Conservation (phyloP, 768 basidiomycete species). For the Macrolepiota dolichaula region DNA sequence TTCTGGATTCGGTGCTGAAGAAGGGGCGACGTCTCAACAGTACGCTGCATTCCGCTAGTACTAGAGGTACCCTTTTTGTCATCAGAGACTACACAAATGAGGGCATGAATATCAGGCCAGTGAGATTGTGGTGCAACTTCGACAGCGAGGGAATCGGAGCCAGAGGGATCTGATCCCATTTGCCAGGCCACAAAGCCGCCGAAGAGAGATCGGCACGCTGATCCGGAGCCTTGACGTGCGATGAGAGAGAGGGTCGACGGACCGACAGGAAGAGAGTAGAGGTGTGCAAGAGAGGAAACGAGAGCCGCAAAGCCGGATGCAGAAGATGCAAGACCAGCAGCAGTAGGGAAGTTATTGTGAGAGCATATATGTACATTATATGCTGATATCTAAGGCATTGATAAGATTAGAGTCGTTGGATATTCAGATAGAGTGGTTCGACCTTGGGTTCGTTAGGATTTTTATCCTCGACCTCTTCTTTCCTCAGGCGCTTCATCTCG, state of each 20-base stretch:
- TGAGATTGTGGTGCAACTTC: constrained; percentile 81
- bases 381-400: constrained; percentile 52
- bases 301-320: constrained; percentile 97
- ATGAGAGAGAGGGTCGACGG: constrained; percentile 87
- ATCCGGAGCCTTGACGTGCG: constrained; percentile 96
- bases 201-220: constrained; percentile 95
- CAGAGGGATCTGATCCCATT: constrained; percentile 61
- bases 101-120: constrained; percentile 95
- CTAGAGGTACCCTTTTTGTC: constrained; percentile 95
- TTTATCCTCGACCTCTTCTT: constrained; percentile 66
- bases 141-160: constrained; percentile 84
- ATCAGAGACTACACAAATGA: constrained; percentile 95
- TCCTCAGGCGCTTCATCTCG: constrained; percentile 80
- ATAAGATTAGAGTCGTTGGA: neutral
- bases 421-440: constrained; percentile 11
- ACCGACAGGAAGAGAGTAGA: constrained; percentile 78
- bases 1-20: constrained; percentile 84
- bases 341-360: constrained; percentile 98
- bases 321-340: constrained; percentile 95
- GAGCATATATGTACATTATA: constrained; percentile 87
- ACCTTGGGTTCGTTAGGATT: constrained; percentile 67
- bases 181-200: constrained; percentile 98
- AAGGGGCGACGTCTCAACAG: constrained; percentile 86
- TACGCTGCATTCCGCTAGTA: constrained; percentile 96
- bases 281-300: constrained; percentile 80